Evolutionary conservation across 495 filamentous ascomycete genomes (phyloP).

Genomic region (Barbatosphaeria neglecta): DNA sequence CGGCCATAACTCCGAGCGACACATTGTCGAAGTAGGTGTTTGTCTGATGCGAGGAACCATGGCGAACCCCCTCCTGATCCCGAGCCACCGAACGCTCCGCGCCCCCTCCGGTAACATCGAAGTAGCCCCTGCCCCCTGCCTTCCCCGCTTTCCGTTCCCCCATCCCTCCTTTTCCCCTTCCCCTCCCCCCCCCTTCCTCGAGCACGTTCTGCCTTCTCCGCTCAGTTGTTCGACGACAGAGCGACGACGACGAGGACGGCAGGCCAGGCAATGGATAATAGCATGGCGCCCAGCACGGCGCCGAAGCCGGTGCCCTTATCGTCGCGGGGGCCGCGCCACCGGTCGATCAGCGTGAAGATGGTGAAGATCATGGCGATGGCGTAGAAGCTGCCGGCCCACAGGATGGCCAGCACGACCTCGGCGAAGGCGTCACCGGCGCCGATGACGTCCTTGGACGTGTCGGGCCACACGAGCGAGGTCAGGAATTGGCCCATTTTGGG

Average conservation of each 20-base stretch:
- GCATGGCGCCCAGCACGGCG: not conserved
- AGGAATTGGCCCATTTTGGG: conserved; percentile 22
- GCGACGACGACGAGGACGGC: not conserved
- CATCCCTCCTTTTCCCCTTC: not conserved
- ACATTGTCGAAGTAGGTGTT: no score
- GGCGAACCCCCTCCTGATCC: no score
- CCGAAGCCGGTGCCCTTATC: conserved; percentile 7
- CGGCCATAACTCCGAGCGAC: no score
- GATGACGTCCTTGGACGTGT: conserved; percentile 14
- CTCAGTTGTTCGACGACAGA: not conserved
- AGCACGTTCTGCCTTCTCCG: not conserved
- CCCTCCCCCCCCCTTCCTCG: not conserved
- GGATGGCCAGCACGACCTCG: conserved; percentile 18
- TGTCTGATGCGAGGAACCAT: no score
- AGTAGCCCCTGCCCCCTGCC: no score
- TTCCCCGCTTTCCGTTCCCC: no score
- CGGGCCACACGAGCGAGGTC: conserved; percentile 11
- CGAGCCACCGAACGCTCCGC: no score
- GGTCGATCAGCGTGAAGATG: conserved; percentile 16
- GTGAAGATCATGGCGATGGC: conserved; percentile 23
- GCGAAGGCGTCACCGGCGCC: conserved; percentile 9
- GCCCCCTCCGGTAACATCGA: no score
- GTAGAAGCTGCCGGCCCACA: conserved; percentile 18
- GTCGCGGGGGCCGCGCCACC: conserved; percentile 18
- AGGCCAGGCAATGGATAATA: not conserved